Conservation (phyloP, 179 eudicot genomes). For the Monotropa hypopitys region DNA sequence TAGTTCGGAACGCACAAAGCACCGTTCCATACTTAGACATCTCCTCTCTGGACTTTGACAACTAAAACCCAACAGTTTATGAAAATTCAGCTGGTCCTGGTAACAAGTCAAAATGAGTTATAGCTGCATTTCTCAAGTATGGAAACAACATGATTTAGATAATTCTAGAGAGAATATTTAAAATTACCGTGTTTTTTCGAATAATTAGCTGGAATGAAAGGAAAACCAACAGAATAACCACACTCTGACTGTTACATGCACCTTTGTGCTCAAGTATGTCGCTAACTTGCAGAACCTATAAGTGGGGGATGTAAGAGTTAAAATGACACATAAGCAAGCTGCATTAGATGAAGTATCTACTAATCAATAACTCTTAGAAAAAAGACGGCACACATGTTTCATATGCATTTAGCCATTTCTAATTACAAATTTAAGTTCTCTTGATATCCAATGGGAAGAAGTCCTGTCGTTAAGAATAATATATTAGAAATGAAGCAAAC, state of each 20-base stretch:
- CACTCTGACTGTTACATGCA: constrained; percentile 67
- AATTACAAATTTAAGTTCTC: not conserved
- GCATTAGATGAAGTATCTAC: constrained; percentile 7
- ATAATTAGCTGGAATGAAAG: constrained; percentile 71
- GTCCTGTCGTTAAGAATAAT: not conserved
- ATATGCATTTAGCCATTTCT: not conserved
- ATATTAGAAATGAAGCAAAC: not conserved
- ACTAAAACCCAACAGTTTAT: constrained; percentile 72
- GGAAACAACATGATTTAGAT: not conserved
- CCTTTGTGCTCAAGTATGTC: constrained; percentile 84
- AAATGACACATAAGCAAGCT: constrained; percentile 5
- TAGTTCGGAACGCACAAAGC: constrained; percentile 29
- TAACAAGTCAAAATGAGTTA: not conserved
- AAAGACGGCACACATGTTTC: not conserved
- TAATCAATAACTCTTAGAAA: not conserved
- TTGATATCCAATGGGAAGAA: not conserved
- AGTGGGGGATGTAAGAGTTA: constrained; percentile 11
- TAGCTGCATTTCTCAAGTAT: not conserved
- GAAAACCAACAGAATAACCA: constrained; percentile 71
- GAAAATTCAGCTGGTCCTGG: constrained; percentile 85
- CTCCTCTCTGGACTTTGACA: constrained; percentile 58
- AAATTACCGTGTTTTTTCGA: constrained; percentile 57
- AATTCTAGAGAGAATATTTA: not conserved
- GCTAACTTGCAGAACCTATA: constrained; percentile 76
- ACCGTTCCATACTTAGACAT: constrained; percentile 21